Base-by-base conservation (phyloP, 441 rosid species). In the Populus trichocarpa region DNA sequence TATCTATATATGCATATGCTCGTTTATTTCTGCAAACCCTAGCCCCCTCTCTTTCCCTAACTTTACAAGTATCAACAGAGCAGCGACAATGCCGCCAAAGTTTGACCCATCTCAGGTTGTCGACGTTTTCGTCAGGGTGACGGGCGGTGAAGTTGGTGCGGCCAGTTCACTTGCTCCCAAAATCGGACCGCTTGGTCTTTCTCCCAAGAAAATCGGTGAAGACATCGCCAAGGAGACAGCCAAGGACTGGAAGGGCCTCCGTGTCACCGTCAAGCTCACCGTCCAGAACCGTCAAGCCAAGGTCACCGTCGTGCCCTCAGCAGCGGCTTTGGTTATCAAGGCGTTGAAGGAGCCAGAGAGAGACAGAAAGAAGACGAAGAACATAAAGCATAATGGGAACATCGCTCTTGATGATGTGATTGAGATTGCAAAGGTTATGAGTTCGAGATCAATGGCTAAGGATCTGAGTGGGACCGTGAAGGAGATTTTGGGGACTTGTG, bases 101-200 rank as follows among this genome's bases (percentile, higher is more conserved):
- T 85, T 94, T 77, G 96, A 94, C 78, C 94, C 93, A 8, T 53
- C 84, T 82, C 91, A 88, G 81, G 96, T 92, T 57, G 91, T 94
- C 57, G 97, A 92, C 64, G 93, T 94, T 5, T 94, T 77, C 84
- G 94, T 94, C 70, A 88, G 97, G 4, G 97, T 94, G 4, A 94
- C 97, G 38, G 97, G 98, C 12, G 98, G 98, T 0, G 97, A 92
- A 79, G 96, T 94, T 13, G 97, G 98, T 69, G 97, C 97, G 1
- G 94, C 91, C 77, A 83, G 86, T 36, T 83, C 92, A 18, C 83
- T 88, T 30, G 96, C 97, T 5, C 97, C 96, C 0, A 93, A 93
- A 74, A 92, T 93, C 82, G 95, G 97, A 38, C 97, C 95, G 0
- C 83, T 92, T 5, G 94, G 97, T 69, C 91, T 94, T 25, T 93